These are phyloP conservation scores for Pseudomonodictys pantanalensis DNA, from an alignment of 495 filamentous ascomycete species.

Conservation along the genomic window DNA sequence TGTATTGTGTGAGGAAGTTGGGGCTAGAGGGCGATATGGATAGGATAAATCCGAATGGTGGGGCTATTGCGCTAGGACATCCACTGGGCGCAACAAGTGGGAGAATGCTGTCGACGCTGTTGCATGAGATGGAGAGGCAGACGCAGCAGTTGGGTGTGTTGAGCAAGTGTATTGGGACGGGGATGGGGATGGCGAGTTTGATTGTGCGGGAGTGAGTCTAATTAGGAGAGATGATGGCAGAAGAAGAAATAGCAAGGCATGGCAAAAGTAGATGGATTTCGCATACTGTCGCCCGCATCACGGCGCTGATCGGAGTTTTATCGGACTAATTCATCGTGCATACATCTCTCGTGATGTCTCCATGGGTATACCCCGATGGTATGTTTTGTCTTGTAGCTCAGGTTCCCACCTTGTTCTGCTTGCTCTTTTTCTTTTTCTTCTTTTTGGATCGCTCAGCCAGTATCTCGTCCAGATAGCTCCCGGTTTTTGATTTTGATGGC, in stretches of 20 bases:
- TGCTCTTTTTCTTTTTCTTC: slow-evolving; percentile 42
- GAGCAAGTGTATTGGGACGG: slow-evolving; percentile 49
- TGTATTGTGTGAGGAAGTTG: slow-evolving; percentile 74
- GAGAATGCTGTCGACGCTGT: slow-evolving; percentile 39
- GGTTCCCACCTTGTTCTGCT: background rate
- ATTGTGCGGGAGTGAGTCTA: slow-evolving; percentile 41
- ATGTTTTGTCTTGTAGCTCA: too few relatives aligned
- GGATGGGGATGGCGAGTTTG: slow-evolving; percentile 49
- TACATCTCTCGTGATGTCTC: too few relatives aligned
- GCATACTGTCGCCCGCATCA: background rate
- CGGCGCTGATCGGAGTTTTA: too few relatives aligned
- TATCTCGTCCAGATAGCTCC: slow-evolving; percentile 40
- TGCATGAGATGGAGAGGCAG: slow-evolving; percentile 44
- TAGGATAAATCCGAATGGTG: slow-evolving; percentile 74
- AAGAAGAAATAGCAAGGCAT: too few relatives aligned
- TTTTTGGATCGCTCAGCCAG: slow-evolving; percentile 43
- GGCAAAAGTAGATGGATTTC: too few relatives aligned
- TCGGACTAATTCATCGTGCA: too few relatives aligned
- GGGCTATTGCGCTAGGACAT: slow-evolving; percentile 46
- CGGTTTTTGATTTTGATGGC: background rate
- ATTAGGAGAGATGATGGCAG: background rate
- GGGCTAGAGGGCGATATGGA: slow-evolving; percentile 53
- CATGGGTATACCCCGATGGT: too few relatives aligned
- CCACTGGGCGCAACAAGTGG: slow-evolving; percentile 44
- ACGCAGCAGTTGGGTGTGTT: slow-evolving; percentile 41